These are phyloP conservation scores for Leccinum pellstonianum DNA, from an alignment of 768 basidiomycete species.

Conservation along the genomic window DNA sequence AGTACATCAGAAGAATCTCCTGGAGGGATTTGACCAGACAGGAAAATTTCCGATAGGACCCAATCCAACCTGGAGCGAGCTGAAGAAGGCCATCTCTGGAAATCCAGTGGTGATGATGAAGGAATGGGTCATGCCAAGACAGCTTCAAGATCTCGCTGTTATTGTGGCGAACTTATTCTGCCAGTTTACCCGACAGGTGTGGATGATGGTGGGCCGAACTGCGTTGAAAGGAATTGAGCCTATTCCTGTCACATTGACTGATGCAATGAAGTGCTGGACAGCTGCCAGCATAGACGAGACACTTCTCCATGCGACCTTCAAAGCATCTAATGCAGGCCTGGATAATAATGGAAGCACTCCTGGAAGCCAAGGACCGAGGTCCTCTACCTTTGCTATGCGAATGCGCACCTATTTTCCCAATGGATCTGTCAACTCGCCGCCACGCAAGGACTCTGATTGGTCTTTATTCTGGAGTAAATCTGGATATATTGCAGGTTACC, in stretches of 20 bases:
- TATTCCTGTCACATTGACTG: not conserved
- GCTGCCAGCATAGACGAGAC: slow-evolving; percentile 2
- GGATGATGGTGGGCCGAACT: not conserved
- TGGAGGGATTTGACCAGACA: too few relatives aligned
- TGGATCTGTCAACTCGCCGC: too few relatives aligned
- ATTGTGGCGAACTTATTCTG: not conserved
- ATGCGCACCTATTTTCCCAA: slow-evolving; percentile 6
- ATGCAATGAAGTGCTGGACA: slow-evolving; percentile 12
- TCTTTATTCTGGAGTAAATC: not conserved
- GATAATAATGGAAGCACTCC: not conserved
- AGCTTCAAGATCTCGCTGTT: not conserved
- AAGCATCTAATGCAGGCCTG: slow-evolving; percentile 6
- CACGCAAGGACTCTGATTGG: not conserved
- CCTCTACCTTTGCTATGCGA: not conserved
- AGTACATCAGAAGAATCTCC: too few relatives aligned
- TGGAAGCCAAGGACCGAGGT: slow-evolving; percentile 1
- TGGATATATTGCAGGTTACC: slow-evolving; percentile 7
- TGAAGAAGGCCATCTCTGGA: too few relatives aligned
- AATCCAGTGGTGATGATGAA: too few relatives aligned
- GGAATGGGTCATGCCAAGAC: not conserved
- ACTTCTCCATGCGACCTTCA: not conserved
- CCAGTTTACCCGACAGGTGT: not conserved
- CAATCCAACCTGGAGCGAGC: too few relatives aligned
- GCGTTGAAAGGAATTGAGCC: slow-evolving; percentile 3
- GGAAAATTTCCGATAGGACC: too few relatives aligned